A percentile compares a stretch with the other conserved stretches of the same genome.
These are phyloP conservation scores for Nevesoporus exiguus DNA, from an alignment of 768 basidiomycete species.

Conservation along the genomic window DNA sequence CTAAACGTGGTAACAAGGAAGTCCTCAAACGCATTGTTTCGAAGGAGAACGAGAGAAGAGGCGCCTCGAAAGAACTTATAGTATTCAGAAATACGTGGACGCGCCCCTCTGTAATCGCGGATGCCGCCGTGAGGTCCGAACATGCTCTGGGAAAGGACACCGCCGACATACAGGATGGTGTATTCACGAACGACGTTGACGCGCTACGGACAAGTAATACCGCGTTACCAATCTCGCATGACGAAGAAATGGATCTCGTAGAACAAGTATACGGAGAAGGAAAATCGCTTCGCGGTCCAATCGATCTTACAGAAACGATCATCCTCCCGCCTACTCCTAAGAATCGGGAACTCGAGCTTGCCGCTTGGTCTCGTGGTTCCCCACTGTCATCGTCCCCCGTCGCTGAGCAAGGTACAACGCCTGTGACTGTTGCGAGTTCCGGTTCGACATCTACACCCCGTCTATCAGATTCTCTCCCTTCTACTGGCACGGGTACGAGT, in stretches of 20 bases:
- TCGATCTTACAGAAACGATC: conserved; percentile 83
- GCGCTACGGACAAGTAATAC: conserved; percentile 23
- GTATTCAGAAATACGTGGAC: conserved; percentile 35
- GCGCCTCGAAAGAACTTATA: conserved; percentile 54
- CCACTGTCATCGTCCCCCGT: conserved; percentile 48
- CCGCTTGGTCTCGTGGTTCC: conserved; percentile 65
- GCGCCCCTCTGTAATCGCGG: conserved; percentile 16
- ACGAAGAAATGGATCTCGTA: conserved; percentile 94
- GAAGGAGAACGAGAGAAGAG: conserved; percentile 60
- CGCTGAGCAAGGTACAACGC: conserved; percentile 35
- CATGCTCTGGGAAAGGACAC: conserved; percentile 31
- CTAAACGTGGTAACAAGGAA: conserved; percentile 80
- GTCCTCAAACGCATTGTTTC: conserved; percentile 71
- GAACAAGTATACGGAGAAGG: conserved; percentile 90
- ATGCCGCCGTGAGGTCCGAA: conserved; percentile 29
- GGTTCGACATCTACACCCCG: conserved; percentile 2
- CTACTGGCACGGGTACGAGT: not conserved
- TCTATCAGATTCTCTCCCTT: conserved; percentile 1
- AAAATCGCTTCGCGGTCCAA: conserved; percentile 64
- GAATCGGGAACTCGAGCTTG: conserved; percentile 87
- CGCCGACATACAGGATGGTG: conserved; percentile 23
- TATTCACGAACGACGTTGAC: conserved; percentile 3
- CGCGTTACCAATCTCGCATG: conserved; percentile 36
- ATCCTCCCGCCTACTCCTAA: conserved; percentile 79
- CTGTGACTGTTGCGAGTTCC: conserved; percentile 11